Conservation (phyloP, 805 yeast species). For the Metschnikowia proteae region DNA sequence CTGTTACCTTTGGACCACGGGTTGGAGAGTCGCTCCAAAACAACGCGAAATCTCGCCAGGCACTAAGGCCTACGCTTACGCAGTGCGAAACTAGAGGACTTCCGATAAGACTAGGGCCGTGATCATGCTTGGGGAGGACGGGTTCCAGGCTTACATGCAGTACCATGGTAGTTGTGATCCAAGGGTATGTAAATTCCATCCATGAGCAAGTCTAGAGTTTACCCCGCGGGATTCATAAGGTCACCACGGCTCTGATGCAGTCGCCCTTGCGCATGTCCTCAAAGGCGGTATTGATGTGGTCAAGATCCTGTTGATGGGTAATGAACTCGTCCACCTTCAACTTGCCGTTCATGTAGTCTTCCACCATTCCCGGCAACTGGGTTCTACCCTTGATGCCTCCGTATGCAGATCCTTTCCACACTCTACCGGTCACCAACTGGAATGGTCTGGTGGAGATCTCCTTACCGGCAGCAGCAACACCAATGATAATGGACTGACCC, state of each 20-base stretch:
- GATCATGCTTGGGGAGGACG: not conserved
- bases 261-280: conserved; percentile 93
- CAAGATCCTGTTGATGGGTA: conserved; percentile 81
- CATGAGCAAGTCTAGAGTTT: conserved; percentile 7
- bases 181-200: conserved; percentile 2
- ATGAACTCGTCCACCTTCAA: conserved; percentile 92
- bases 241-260: conserved; percentile 88
- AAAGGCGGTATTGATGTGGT: conserved; percentile 81
- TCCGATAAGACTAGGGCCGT: not conserved
- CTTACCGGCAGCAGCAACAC: conserved; percentile 98
- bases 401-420: conserved; percentile 98
- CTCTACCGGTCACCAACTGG: conserved; percentile 98
- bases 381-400: conserved; percentile 99
- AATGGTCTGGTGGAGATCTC: conserved; percentile 97
- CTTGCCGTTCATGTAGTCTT: conserved; percentile 75
- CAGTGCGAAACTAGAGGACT: too few species aligned
- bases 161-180: not conserved
- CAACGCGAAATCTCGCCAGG: too few species aligned
- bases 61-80: too few species aligned
- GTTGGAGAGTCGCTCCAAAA: too few species aligned
- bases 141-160: not conserved
- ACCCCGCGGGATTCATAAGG: conserved; percentile 29
- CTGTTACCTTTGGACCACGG: too few species aligned
- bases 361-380: conserved; percentile 87
- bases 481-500: conserved; percentile 94